Base-by-base conservation (phyloP, 179 eudicot genomes). In the Beta lomatogona region DNA sequence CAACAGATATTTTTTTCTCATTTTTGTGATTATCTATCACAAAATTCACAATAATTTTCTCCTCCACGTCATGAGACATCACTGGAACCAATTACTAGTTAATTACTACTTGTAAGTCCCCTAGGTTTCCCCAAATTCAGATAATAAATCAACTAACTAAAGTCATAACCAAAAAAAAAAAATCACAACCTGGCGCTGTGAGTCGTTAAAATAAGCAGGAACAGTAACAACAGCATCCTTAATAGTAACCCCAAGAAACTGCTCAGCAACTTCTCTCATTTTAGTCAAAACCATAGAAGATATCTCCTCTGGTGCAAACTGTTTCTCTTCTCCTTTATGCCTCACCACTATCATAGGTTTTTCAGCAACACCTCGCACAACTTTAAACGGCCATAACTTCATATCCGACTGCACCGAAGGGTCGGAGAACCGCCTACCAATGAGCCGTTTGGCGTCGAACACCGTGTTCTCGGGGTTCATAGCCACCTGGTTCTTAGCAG, bases 241-340 rank as follows among this genome's bases (percentile, higher is more conserved):
- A 50, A 81, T 59, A 46, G 12, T 3, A 6, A 15, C 4, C 3
- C 83, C 80, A 6, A 81, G 75, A 46, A 75, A 81, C 69, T 68
- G 80, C 74, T 68, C 83, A 28, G 83, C 83, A 69, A 76, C 57
- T 75, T 67, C 86, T 4, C 80, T 80, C 89, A 87, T 86, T 77
- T 86, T 81, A 6, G 65, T 59, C 59, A 86, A 63, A 5, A 86
- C 83, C 89, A 84, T 86, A 2, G 85, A 81, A 0, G 89, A 82
- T 22, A 79, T 28, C 76, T 83, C 82, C 36, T 83, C 82, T 15
- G 80, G 60, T 12, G 84, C 66, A 59, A 81, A 81, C 80, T 45
- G 5, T 52, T 81, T 81, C 28, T 81, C 80, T n/a, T 81, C 83
- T 1, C 83, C 83, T 44, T 81, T 76, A 59, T 75, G 76, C 61